A percentile compares a stretch with the other conserved stretches of the same genome.
Evolutionary conservation across 176 grass and related monocot species (phyloP).

Genomic region (Rhynchospora tenuis): DNA sequence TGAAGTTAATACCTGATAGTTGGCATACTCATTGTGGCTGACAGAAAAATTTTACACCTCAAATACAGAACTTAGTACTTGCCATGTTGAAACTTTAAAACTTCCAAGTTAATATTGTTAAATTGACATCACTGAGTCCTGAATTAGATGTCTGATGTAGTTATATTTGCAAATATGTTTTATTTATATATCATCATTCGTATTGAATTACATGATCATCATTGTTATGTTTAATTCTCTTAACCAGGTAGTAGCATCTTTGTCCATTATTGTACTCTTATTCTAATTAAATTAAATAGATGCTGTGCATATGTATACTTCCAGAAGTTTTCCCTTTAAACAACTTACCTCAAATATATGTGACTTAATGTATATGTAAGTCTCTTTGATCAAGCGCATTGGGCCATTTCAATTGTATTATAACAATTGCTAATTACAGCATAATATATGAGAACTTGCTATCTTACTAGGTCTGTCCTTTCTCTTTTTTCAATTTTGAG

Average conservation of each 20-base stretch:
- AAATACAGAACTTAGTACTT: not conserved
- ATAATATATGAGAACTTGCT: not conserved
- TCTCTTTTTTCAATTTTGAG: slow-evolving; percentile 23
- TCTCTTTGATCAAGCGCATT: not conserved
- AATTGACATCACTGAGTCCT: not conserved
- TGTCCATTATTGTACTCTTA: not conserved
- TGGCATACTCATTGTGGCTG: not conserved
- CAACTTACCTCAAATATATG: not conserved
- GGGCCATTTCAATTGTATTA: slow-evolving; percentile 3
- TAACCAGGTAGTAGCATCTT: not conserved
- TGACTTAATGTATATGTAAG: not conserved
- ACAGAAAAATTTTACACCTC: not conserved
- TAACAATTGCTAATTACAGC: not conserved
- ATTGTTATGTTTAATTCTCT: not conserved
- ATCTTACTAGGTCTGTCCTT: no score
- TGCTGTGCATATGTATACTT: not conserved
- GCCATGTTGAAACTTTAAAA: not conserved
- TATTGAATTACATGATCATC: not conserved
- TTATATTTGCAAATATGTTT: not conserved
- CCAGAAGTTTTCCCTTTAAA: not conserved
- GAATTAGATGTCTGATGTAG: not conserved
- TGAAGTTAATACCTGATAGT: not conserved
- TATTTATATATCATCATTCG: not conserved
- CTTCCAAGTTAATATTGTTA: not conserved
- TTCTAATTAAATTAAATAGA: not conserved